These are phyloP conservation scores for Pleurotus salmoneostramineus DNA, from an alignment of 768 basidiomycete genomes.

Conservation along the genomic window DNA sequence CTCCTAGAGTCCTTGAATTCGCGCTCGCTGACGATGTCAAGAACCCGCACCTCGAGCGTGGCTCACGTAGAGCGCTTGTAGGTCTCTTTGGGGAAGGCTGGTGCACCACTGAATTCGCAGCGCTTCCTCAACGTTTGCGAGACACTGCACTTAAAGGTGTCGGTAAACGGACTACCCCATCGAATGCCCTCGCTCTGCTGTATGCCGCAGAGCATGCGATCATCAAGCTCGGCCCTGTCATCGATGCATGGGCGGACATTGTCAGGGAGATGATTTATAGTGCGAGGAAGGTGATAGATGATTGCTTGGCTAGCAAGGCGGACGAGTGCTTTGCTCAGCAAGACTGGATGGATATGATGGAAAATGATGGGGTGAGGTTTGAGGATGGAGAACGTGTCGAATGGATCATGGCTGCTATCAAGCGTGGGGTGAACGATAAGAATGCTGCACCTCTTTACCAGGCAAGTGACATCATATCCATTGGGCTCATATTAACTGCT, in stretches of 20 bases:
- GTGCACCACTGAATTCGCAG: conserved; percentile 80
- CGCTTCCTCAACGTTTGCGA: conserved; percentile 59
- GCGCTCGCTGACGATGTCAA: conserved; percentile 72
- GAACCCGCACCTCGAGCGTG: conserved; percentile 65
- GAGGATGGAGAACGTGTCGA: conserved; percentile 79
- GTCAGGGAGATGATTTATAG: conserved; percentile 64
- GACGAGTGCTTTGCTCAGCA: conserved; percentile 61
- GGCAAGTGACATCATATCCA: conserved; percentile 29
- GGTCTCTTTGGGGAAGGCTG: conserved; percentile 87
- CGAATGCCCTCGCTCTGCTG: conserved; percentile 66
- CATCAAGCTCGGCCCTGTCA: conserved; percentile 45
- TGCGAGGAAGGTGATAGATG: conserved; percentile 60
- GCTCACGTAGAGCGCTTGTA: conserved; percentile 72
- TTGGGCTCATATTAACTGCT: neutral
- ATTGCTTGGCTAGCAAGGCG: conserved; percentile 53
- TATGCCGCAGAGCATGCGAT: conserved; percentile 63
- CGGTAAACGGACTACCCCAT: conserved; percentile 59
- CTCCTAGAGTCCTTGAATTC: conserved; percentile 83
- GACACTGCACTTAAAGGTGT: conserved; percentile 73
- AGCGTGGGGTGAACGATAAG: conserved; percentile 58
- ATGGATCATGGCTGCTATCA: conserved; percentile 63
- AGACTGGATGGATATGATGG: conserved; percentile 76
- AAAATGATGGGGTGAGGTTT: conserved; percentile 68
- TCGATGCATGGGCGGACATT: conserved; percentile 70
- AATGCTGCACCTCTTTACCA: conserved; percentile 76